Evolutionary conservation across 768 basidiomycete genomes (phyloP), one percentile per base, ranked within the genome.

Genomic region (Lactifluus echinatus): DNA sequence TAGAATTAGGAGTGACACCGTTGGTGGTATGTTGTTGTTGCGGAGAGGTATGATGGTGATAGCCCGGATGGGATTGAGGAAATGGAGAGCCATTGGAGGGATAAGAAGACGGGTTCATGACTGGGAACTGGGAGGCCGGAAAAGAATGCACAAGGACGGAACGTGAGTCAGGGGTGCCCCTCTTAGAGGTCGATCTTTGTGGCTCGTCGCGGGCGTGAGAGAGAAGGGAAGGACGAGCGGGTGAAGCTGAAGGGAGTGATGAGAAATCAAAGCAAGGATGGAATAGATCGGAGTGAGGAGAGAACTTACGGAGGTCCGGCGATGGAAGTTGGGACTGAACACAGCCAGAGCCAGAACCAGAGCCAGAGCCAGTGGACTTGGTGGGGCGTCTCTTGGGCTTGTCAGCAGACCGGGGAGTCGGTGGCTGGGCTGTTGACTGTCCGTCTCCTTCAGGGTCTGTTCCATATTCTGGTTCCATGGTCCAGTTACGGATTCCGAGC

Each of bases 71-170:
- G 19, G 73, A 70, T 43, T 76, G 74, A 24, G 75, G 62, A 61
- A 75, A 78, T 11, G 74, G 73, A 55, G 83, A 75, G 58, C 80
- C 79, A 66, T 80, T 82, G 62, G 81, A 72, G 24, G 83, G 77
- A 64, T 87, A 89, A 57, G 79, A 89, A 57, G 79, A 71, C 52
- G 82, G 81, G 68, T 87, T 89, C 85, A 87, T 88, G 68, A 82
- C 75, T 65, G 68, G 73, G 45, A 79, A 81, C 8, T 78, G 73
- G 49, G 69, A 55, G 42, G 59, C 33, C 46, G 80, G 79, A 68
- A 82, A 83, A 15, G 81, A 78, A 64, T 79, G 80, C 60, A 79
- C 75, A 56, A 71, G 68, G 48, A 65, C 66, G 36, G 67, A 63
- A 61, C 68, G 69, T 67, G 70, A 37, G 64, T 70, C 68, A 67